Base-by-base conservation (phyloP, 805 yeast species). In the Kluyveromyces lactis region DNA sequence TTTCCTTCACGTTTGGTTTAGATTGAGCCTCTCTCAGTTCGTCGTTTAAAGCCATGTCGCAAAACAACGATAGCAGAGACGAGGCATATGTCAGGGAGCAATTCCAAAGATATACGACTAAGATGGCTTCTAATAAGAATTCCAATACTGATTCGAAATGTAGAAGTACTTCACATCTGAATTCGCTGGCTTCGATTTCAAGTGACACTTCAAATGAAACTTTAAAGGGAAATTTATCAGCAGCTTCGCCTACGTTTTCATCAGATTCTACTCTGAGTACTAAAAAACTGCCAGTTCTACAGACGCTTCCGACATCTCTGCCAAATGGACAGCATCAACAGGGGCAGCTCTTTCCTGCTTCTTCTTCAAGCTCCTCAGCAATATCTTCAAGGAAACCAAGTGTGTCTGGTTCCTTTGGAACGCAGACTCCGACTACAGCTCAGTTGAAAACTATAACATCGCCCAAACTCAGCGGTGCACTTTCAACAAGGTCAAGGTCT, bases 301-400 rank as follows among this genome's bases (percentile, higher is more conserved):
- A n/a, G 7, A n/a, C 30, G n/a, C 7, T 27, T 7, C 16, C 16
- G 5, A 7, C 30, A 15, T 21, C 24, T 21, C 6, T 21, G 8
- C 9, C 24, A 6, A 11, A 7, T 15, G 16, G 30, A 5, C 16
- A 12, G 30, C 7, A 12, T 7, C 30, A 6, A 7, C 30, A 15
- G 33, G 21, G 21, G 8, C 33, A 30, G 8, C n/a, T 37, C 18
- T 28, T 39, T 13, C 31, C 42, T 19, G 33, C 41, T 16, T 33
- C 45, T 4, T 40, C 50, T 7, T 42, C 44, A 8, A 31, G 47
- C 26, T 42, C 48, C 12, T 48, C 52, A 8, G 48, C 46, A 8
- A 44, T 45, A n/a, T 42, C 50, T 5, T 47, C 51, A 29, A 40
- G 53, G 29, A 34, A 50, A n/a, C 49, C 53, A 2, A 47, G 51